phyloP scores from a whole-genome alignment of 768 basidiomycete genomes.

The Mycena metata region DNA sequence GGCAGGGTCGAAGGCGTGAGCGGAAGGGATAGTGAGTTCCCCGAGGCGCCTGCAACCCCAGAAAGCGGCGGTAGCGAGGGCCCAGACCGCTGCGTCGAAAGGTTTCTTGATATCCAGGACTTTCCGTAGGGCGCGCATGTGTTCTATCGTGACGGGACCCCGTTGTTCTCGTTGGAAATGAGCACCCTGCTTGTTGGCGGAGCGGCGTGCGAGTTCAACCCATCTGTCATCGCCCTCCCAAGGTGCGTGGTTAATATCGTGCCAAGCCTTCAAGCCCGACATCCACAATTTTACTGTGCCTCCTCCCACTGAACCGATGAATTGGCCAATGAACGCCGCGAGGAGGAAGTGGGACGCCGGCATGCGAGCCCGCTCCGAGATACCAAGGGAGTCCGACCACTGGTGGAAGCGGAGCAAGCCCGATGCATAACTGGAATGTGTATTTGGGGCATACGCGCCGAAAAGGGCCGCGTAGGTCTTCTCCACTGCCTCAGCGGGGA shows the following conservation, averaged over 20 bases:
- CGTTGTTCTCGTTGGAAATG: not conserved
- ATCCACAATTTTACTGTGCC: conserved; percentile 51
- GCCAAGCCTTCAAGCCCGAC: conserved; percentile 53
- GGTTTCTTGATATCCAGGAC: conserved; percentile 38
- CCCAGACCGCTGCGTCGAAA: conserved; percentile 52
- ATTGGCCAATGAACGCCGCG: conserved; percentile 43
- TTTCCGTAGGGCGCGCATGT: conserved; percentile 47
- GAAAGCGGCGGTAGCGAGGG: conserved; percentile 50
- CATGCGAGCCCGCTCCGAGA: conserved; percentile 48
- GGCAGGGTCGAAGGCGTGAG: not conserved
- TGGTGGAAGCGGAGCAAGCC: conserved; percentile 47
- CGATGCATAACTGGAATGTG: not conserved
- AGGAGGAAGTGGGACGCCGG: conserved; percentile 50
- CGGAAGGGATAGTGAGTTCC: not conserved
- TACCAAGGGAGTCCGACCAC: conserved; percentile 50
- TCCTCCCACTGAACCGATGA: conserved; percentile 29
- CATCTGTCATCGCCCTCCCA: conserved; percentile 51
- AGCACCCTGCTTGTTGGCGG: not conserved
- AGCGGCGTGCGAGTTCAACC: conserved; percentile 33
- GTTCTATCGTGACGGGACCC: conserved; percentile 47
- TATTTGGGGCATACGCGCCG: not conserved
- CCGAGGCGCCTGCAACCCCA: conserved; percentile 47
- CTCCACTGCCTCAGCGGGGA: conserved; percentile 29
- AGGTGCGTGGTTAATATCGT: conserved; percentile 48
- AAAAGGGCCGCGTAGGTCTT: conserved; percentile 17